These are phyloP conservation scores for Suhomyces yuchorum DNA, from an alignment of 1,139 yeast genomes.

Conservation along the genomic window DNA sequence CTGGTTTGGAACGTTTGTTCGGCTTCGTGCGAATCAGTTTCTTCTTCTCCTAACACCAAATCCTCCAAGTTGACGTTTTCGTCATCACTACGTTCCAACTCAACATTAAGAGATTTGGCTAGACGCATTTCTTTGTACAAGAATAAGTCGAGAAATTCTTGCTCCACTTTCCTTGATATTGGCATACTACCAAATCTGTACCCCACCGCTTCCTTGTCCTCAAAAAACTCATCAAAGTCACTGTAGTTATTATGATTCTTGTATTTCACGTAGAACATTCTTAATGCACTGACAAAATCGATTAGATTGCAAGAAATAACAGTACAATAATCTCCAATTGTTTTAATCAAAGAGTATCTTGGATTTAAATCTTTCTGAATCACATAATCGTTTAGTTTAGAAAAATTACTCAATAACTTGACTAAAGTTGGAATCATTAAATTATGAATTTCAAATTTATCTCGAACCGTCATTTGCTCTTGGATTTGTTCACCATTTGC, in stretches of 20 bases:
- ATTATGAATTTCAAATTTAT: conserved; percentile 19
- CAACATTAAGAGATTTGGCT: conserved; percentile 30
- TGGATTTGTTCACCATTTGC: conserved; percentile 21
- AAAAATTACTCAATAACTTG: not conserved
- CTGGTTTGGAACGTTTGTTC: conserved; percentile 17
- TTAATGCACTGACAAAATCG: conserved; percentile 37
- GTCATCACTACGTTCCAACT: conserved; percentile 54
- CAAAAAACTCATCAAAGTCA: conserved; percentile 33
- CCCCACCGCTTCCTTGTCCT: conserved; percentile 19
- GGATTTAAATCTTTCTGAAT: conserved; percentile 6
- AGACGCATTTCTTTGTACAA: conserved; percentile 38
- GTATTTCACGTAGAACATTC: conserved; percentile 37
- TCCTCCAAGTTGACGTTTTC: conserved; percentile 61
- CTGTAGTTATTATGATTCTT: conserved; percentile 26
- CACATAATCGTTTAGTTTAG: conserved; percentile 1
- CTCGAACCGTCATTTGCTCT: conserved; percentile 22
- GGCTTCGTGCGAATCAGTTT: conserved; percentile 14
- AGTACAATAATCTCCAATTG: conserved; percentile 28
- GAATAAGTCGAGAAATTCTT: conserved; percentile 31
- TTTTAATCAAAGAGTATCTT: conserved; percentile 14
- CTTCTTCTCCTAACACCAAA: conserved; percentile 20
- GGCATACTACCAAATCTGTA: conserved; percentile 10
- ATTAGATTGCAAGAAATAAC: conserved; percentile 29
- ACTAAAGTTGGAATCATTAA: conserved; percentile 14
- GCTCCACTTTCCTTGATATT: conserved; percentile 29